Base-by-base conservation (phyloP, 352 stramenopile species). In the Pythium coloratum region DNA sequence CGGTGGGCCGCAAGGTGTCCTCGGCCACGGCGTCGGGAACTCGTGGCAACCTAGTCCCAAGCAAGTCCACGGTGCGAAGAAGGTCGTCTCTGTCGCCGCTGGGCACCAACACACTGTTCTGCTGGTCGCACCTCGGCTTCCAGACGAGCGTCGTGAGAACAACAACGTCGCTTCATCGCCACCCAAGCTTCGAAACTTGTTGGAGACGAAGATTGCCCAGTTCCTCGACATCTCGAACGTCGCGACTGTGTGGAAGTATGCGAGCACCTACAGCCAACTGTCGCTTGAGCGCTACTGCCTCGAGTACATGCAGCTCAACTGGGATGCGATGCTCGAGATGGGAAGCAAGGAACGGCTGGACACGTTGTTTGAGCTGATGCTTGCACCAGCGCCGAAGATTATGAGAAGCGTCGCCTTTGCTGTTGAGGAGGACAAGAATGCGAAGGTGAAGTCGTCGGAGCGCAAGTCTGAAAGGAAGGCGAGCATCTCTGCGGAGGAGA, bases 31-130 rank as follows among this genome's bases (percentile, higher is more conserved):
- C 14, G 70, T 76, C 33, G 80, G 78, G 1, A 92, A 89, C 53
- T 89, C 84, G 18, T 94, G 84, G 84, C 86, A 92, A 53, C 84
- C 82, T 9, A 84, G 73, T 54, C 86, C 86, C n/a, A 94, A 94
- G 64, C 80, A 85, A 47, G 86, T 94, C 0, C 49, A 74, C 42
- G 78, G 84, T 33, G 78, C 91, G 28, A 92, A 92, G 76, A 91
- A 91, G 60, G 86, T 84, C 0, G 51, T 89, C 12, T 65, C 80
- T 0, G 84, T 94, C 12, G 81, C 76, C 24, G 77, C 86, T 8
- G 86, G 86, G 0, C 82, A 92, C 10, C 82, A 92, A n/a, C 86
- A 94, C 70, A 91, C 81, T 2, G 84, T 76, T 8, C 74, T 94
- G 18, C 76, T 94, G 5, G 72, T 94, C 6, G 80, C 78, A 18